Conservation (phyloP, 1,284 basidiomycete species). For the Violaceomyces palustris region DNA sequence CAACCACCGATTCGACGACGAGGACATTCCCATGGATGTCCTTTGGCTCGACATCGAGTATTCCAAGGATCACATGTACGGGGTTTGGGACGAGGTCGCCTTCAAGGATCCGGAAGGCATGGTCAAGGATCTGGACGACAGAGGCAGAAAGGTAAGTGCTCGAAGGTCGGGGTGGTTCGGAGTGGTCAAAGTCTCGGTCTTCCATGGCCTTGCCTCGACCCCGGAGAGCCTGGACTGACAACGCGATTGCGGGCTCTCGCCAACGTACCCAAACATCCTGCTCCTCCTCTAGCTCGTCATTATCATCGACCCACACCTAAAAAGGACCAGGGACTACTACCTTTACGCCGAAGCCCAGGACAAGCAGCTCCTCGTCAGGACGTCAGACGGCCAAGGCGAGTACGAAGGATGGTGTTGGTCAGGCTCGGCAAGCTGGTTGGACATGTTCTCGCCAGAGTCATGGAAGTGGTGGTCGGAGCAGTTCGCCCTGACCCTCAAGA, state of each 20-base stretch:
- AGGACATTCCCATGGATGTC: slow-evolving; percentile 90
- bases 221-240: no score
- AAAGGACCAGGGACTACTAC: slow-evolving; percentile 73
- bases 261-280: no score
- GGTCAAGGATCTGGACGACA: slow-evolving; percentile 78
- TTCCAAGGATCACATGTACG: slow-evolving; percentile 88
- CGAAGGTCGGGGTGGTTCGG: no score
- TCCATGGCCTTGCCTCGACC: no score
- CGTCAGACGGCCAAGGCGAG: slow-evolving; percentile 67
- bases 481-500: slow-evolving; percentile 25
- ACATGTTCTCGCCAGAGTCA: slow-evolving; percentile 85
- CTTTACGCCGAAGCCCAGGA: slow-evolving; percentile 81
- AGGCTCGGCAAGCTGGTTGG: slow-evolving; percentile 89
- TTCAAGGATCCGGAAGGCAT: slow-evolving; percentile 94
- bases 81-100: slow-evolving; percentile 86
- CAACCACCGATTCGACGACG: slow-evolving; percentile 80
- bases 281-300: slow-evolving; percentile 72
- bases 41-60: slow-evolving; percentile 97
- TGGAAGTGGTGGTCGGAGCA: slow-evolving; percentile 77
- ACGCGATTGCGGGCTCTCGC: no score
- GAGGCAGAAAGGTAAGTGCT: slow-evolving; percentile 72
- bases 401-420: slow-evolving; percentile 99
- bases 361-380: slow-evolving; percentile 74
- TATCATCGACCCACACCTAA: slow-evolving; percentile 94
- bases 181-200: no score